These are phyloP conservation scores for Malus sieversii DNA, from an alignment of 306 rosid species.

Conservation along the genomic window DNA sequence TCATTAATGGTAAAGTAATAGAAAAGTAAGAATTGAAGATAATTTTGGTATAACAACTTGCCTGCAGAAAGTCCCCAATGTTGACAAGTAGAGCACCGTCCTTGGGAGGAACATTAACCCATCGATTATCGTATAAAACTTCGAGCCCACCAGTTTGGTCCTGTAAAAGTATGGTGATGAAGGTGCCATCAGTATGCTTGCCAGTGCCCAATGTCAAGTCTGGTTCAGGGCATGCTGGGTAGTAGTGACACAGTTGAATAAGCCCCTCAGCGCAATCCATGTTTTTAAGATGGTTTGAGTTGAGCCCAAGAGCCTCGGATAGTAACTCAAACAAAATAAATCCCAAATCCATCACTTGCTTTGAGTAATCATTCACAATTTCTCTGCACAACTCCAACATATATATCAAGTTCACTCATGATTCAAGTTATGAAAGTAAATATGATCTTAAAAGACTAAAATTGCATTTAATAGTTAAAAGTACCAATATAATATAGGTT, in stretches of 20 bases:
- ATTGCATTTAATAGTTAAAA: neutral
- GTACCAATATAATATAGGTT: no score
- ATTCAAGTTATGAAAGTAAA: neutral
- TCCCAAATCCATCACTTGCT: constrained; percentile 10
- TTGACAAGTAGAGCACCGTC: constrained; percentile 18
- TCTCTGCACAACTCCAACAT: constrained; percentile 18
- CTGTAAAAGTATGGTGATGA: constrained; percentile 25
- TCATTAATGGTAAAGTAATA: no score
- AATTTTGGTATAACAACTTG: neutral
- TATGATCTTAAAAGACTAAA: neutral
- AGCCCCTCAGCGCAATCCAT: constrained; percentile 15
- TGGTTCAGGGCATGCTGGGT: constrained; percentile 33
- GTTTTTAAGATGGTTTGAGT: constrained; percentile 4
- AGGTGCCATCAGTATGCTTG: constrained; percentile 13
- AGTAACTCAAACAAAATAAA: constrained; percentile 5
- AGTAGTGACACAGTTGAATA: constrained; percentile 10
- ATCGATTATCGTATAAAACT: neutral
- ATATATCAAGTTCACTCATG: neutral
- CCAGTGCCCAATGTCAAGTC: constrained; percentile 10
- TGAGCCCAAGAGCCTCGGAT: constrained; percentile 24
- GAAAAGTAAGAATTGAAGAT: no score
- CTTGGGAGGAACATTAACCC: constrained; percentile 18
- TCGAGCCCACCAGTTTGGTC: constrained; percentile 36
- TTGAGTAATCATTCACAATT: constrained; percentile 6
- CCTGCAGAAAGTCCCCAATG: constrained; percentile 29